Conservation (phyloP, 768 basidiomycete genomes). For the Exsudoporus frostii region DNA sequence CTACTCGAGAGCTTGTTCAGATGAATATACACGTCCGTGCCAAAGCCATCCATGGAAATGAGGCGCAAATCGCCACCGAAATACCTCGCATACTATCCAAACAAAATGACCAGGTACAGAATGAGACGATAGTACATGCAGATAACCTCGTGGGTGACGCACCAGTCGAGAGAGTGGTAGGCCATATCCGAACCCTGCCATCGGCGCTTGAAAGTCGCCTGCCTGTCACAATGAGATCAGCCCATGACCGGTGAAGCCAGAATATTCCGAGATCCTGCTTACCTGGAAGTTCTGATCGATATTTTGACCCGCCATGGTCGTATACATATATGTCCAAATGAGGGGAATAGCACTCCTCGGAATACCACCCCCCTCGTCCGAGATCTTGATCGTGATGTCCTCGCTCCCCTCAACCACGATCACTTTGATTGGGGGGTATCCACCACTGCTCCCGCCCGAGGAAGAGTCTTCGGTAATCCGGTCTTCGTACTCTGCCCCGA, state of each 20-base stretch:
- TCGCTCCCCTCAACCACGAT: constrained; percentile 97
- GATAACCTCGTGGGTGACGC: constrained; percentile 25
- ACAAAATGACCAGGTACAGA: not conserved
- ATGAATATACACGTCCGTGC: constrained; percentile 91
- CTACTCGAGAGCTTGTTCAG: constrained; percentile 84
- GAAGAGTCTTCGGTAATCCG: not conserved
- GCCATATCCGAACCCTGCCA: constrained; percentile 97
- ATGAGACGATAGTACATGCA: not conserved
- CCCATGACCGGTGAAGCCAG: no score
- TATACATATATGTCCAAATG: constrained; percentile 99
- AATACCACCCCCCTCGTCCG: constrained; percentile 93
- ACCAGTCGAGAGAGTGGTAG: constrained; percentile 88
- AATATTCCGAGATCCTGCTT: not conserved
- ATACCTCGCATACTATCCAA: constrained; percentile 78
- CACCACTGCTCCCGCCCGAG: not conserved
- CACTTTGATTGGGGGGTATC: constrained; percentile 26
- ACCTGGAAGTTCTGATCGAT: constrained; percentile 70
- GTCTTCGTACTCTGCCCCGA: constrained; percentile 76
- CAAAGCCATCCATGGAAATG: constrained; percentile 97
- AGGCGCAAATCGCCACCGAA: constrained; percentile 89
- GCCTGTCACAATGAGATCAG: constrained; percentile 36
- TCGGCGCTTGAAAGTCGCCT: constrained; percentile 93
- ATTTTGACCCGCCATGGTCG: constrained; percentile 70
- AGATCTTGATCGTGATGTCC: constrained; percentile 98
- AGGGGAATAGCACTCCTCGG: constrained; percentile 81